Base-by-base conservation (phyloP, 139 green algal genomes). In the Axilococcus clingmanii region DNA sequence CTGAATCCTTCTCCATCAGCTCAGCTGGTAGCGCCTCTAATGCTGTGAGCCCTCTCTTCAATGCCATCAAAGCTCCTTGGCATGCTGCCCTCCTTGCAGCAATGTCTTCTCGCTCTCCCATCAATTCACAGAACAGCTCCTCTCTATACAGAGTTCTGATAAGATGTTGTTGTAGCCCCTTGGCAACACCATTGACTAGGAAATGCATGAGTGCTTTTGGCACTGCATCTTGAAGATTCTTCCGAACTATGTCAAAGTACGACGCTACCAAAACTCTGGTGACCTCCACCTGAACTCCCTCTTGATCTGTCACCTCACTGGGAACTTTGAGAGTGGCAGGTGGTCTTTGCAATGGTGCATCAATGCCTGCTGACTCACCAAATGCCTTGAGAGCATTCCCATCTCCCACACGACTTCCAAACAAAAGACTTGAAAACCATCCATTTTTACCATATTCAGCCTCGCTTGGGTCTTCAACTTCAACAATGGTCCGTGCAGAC, bases 121-220 rank as follows among this genome's bases (percentile, higher is more conserved):
- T 81, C 55, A 93, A 66, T 20, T 74, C 67, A 12, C 53, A 66
- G 40, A 92, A 78, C 45, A 87, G 57, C 19, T 91, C 82, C 51
- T 94, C 83, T 57, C 72, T 81, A 73, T 95, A 94, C 9, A 94
- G 63, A 4, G 55, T 63, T 40, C 59, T 57, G 22, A 94, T 90
- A 51, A 95, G 75, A 59, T 90, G 82, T 57, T 91, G 76, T 59
- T 94, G 84, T 63, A 96, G 57, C 0, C 78, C 82, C 2, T 72
- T 63, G 59, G 81, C 72, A 28, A 80, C 74, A 48, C 59, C 57
- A 55, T 83, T 63, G 12, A 97, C 89, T 69, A 96, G 68, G 64
- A 94, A 95, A 74, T 91, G 78, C 86, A 97, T 95, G 54, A 95
- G 73, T 19, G 75, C 75, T 61, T 97, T 97, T 53, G 89, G 89